These are phyloP conservation scores for Fusarium sp. DNA, from an alignment of 2,329 filamentous ascomycete genomes.

Conservation along the genomic window DNA sequence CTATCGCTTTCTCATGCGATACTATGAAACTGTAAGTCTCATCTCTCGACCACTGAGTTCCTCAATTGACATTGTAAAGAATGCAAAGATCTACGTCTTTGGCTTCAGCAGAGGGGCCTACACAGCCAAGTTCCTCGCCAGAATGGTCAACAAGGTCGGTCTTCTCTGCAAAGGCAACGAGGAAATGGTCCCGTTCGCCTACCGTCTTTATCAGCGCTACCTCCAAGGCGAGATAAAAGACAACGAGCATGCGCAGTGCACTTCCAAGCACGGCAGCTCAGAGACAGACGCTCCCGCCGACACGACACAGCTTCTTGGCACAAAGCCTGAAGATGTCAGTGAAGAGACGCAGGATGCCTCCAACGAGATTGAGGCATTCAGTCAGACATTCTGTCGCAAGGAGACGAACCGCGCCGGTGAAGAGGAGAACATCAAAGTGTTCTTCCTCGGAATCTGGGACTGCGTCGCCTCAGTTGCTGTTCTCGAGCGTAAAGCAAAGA, in stretches of 20 bases:
- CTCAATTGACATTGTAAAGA: conserved; percentile 35
- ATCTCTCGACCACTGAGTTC: rapidly evolving
- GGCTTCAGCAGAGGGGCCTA: conserved; percentile 63
- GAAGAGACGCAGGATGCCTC: conserved; percentile 35
- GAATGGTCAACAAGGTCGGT: conserved; percentile 60
- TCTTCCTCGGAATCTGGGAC: conserved; percentile 66
- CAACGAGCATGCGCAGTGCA: conserved; percentile 34
- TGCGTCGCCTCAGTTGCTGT: conserved; percentile 61
- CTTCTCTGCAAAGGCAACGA: conserved; percentile 62
- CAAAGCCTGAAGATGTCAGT: conserved; percentile 35
- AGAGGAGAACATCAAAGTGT: conserved; percentile 55
- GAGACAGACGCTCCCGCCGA: neutral
- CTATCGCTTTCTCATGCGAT: conserved; percentile 64
- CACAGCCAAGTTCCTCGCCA: conserved; percentile 61
- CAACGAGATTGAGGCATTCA: conserved; percentile 56
- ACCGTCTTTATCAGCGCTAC: conserved; percentile 53
- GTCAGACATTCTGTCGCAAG: conserved; percentile 58
- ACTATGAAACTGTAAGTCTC: conserved; percentile 53
- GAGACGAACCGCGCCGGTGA: conserved; percentile 28
- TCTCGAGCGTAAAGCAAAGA: conserved; percentile 49
- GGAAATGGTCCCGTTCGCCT: conserved; percentile 63
- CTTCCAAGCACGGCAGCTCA: neutral
- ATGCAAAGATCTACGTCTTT: conserved; percentile 63
- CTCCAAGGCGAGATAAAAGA: conserved; percentile 51
- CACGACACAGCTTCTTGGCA: conserved; percentile 26